Evolutionary conservation across 116 monocot species (phyloP).

Genomic region (Papilionanthe hybrid): DNA sequence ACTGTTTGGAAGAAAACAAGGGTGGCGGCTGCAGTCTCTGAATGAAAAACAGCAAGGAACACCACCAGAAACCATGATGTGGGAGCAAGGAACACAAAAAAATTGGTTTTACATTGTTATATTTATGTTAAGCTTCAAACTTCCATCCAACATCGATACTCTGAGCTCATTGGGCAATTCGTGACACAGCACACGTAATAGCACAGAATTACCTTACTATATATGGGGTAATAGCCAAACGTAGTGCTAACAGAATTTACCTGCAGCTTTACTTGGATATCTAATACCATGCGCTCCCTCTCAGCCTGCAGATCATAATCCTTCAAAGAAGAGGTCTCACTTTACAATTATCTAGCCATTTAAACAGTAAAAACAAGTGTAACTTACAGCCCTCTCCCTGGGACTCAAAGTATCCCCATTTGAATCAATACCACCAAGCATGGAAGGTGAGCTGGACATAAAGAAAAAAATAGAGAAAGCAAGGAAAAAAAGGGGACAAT

Average conservation of each 20-base stretch:
- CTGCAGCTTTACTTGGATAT: conserved; percentile 94
- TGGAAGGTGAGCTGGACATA: conserved; percentile 49
- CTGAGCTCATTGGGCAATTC: too few relatives aligned
- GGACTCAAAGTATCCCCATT: conserved; percentile 73
- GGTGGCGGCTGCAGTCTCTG: too few relatives aligned
- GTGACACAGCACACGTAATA: not conserved
- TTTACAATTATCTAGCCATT: not conserved
- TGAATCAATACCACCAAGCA: conserved; percentile 34
- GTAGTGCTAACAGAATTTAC: conserved; percentile 21
- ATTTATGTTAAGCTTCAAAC: too few relatives aligned
- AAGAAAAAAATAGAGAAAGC: not conserved
- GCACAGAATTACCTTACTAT: not conserved
- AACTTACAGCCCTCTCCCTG: conserved; percentile 80
- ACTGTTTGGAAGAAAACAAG: too few relatives aligned
- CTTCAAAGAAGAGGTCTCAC: not conserved
- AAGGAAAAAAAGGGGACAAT: not conserved
- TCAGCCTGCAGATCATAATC: conserved; percentile 61
- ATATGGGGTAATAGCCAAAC: not conserved
- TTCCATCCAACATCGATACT: too few relatives aligned
- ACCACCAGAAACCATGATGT: too few relatives aligned
- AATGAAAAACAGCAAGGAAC: too few relatives aligned
- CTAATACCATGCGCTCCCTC: conserved; percentile 90
- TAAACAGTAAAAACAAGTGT: not conserved
- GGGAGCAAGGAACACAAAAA: too few relatives aligned
- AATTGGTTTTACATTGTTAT: too few relatives aligned